Conservation (phyloP, 2,329 filamentous ascomycete species). For the Scytalidium lignicola region DNA sequence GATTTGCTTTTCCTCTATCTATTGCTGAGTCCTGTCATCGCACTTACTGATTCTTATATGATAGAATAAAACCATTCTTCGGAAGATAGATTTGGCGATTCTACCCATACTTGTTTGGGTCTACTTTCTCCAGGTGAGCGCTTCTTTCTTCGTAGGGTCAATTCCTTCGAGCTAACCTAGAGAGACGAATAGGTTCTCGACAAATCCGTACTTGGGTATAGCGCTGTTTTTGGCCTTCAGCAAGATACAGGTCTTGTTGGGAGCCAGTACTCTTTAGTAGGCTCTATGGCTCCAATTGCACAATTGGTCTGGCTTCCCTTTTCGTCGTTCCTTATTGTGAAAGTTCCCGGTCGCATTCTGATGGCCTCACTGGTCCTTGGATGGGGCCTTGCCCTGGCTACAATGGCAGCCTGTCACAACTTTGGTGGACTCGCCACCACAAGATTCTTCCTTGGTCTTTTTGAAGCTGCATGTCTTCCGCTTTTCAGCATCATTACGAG, state of each 20-base stretch:
- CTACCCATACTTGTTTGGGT: conserved; percentile 37
- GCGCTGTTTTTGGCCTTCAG: conserved; percentile 52
- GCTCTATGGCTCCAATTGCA: not conserved
- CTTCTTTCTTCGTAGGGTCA: not conserved
- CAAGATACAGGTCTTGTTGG: conserved; percentile 45
- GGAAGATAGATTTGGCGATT: conserved; percentile 3
- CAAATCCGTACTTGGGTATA: conserved; percentile 46
- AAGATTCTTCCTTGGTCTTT: conserved; percentile 33
- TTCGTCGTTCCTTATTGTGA: conserved; percentile 52
- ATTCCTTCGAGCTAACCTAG: not conserved
- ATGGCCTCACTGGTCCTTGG: conserved; percentile 42
- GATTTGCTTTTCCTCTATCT: not conserved
- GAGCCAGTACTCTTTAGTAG: conserved; percentile 8
- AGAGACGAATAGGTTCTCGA: conserved; percentile 6
- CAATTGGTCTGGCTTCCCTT: conserved; percentile 47
- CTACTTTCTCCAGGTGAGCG: conserved; percentile 34
- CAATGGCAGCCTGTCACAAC: conserved; percentile 31
- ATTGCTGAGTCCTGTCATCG: not conserved
- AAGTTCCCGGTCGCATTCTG: conserved; percentile 49
- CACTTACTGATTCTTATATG: not conserved
- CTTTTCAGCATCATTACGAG: conserved; percentile 51
- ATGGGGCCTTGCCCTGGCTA: conserved; percentile 40
- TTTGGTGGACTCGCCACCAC: conserved; percentile 1
- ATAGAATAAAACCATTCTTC: conserved; percentile 1
- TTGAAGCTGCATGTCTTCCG: conserved; percentile 17